These are phyloP conservation scores for Monilinia fructigena DNA, from an alignment of 2,329 filamentous ascomycete genomes.

Conservation along the genomic window DNA sequence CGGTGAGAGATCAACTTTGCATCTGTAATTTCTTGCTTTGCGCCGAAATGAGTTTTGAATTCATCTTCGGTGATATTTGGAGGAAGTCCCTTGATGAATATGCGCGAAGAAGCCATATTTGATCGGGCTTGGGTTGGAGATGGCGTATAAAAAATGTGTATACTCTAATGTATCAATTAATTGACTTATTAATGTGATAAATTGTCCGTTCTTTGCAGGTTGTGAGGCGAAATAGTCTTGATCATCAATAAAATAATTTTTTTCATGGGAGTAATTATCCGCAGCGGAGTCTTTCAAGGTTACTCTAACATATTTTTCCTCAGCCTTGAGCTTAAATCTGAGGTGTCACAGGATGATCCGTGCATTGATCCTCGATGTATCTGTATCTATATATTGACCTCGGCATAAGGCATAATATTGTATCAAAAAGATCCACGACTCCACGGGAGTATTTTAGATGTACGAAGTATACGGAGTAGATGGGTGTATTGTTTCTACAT, in stretches of 20 bases:
- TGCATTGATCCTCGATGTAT: neutral
- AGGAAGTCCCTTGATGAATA: conserved; percentile 81
- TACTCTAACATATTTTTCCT: conserved; percentile 16
- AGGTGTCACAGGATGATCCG: neutral
- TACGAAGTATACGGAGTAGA: neutral
- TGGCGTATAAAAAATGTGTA: neutral
- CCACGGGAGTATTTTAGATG: too few relatives aligned
- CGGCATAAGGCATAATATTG: neutral
- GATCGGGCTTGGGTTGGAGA: neutral
- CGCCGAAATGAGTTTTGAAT: conserved; percentile 84
- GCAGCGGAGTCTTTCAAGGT: neutral
- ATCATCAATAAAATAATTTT: conserved; percentile 16
- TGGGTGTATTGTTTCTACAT: neutral
- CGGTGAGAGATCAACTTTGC: conserved; percentile 86
- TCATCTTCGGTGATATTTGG: conserved; percentile 81
- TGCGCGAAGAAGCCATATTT: conserved; percentile 54
- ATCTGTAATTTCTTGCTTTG: conserved; percentile 77
- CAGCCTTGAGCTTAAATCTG: conserved; percentile 18
- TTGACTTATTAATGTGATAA: neutral
- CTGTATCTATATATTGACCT: too few relatives aligned
- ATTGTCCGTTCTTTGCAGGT: neutral
- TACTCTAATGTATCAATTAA: neutral
- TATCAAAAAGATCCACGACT: too few relatives aligned
- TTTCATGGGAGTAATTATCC: conserved; percentile 13
- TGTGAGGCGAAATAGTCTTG: neutral